phyloP scores from a whole-genome alignment of 2,329 filamentous ascomycete genomes.

The Fusarium sarcochroum region DNA sequence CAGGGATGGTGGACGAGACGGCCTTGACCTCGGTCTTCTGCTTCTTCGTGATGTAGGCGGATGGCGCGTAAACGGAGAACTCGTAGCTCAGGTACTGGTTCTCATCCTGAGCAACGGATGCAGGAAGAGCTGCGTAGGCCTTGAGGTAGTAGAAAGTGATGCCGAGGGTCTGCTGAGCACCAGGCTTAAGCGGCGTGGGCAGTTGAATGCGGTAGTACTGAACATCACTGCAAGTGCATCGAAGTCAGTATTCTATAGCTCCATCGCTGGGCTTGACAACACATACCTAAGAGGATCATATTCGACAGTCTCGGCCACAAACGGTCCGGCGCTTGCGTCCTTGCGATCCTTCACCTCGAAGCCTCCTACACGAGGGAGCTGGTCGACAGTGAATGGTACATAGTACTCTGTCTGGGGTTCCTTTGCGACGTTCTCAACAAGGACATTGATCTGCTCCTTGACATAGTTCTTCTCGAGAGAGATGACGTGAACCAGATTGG shows the following conservation, averaged over 20 bases:
- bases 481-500: slow-evolving; percentile 89
- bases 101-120: slow-evolving; percentile 84
- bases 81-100: slow-evolving; percentile 88
- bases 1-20: slow-evolving; percentile 80
- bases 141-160: slow-evolving; percentile 88
- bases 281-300: slow-evolving; percentile 71
- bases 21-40: slow-evolving; percentile 99
- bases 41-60: slow-evolving; percentile 87
- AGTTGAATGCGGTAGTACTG: slow-evolving; percentile 91
- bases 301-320: slow-evolving; percentile 78
- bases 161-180: slow-evolving; percentile 85
- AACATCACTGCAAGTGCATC: slow-evolving; percentile 66
- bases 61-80: slow-evolving; percentile 88
- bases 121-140: slow-evolving; percentile 84
- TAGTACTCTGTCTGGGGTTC: slow-evolving; percentile 91
- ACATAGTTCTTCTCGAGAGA: slow-evolving; percentile 95
- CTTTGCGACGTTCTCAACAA: slow-evolving; percentile 88
- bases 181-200: slow-evolving; percentile 80
- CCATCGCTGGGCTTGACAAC: slow-evolving; percentile 24
- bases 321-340: slow-evolving; percentile 74
- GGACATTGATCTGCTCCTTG: slow-evolving; percentile 92
- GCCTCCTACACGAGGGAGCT: slow-evolving; percentile 83
- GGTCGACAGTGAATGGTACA: slow-evolving; percentile 83
- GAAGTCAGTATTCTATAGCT: slow-evolving; percentile 29
- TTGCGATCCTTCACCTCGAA: slow-evolving; percentile 96